phyloP scores from a whole-genome alignment of 2,329 filamentous ascomycete species.

The Macrophomina tecta region DNA sequence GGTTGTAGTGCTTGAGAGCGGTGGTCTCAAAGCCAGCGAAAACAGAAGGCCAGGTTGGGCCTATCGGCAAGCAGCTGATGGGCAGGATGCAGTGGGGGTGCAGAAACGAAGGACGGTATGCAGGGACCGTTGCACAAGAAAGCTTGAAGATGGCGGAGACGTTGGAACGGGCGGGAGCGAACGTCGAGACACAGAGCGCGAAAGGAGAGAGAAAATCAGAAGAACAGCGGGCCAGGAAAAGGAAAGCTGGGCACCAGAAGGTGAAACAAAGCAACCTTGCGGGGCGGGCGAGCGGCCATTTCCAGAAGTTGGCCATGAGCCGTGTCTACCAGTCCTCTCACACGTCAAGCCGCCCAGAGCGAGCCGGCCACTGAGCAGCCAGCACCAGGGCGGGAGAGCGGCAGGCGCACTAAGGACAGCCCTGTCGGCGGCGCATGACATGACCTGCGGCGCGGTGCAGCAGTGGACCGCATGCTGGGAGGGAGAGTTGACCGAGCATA shows the following conservation, averaged over 20 bases:
- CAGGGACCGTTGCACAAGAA: conserved; percentile 17
- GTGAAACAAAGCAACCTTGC: not conserved
- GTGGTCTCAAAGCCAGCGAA: conserved; percentile 11
- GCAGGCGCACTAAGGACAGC: conserved; percentile 1
- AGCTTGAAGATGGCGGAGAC: conserved; percentile 3
- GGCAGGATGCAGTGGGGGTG: conserved; percentile 1
- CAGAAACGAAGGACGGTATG: conserved; percentile 22
- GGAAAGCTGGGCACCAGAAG: not conserved
- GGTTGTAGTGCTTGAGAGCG: conserved; percentile 2
- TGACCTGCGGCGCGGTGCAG: not conserved
- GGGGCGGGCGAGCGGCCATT: not conserved
- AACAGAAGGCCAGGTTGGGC: not conserved
- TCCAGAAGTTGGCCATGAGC: conserved; percentile 5
- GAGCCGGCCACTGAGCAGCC: not conserved
- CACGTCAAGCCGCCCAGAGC: not conserved
- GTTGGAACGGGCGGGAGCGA: not conserved
- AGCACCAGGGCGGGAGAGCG: conserved; percentile 13
- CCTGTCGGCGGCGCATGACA: conserved; percentile 17
- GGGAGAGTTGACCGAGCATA: not conserved
- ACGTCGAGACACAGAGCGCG: not conserved
- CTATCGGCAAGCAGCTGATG: conserved; percentile 4
- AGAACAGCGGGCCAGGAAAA: not conserved
- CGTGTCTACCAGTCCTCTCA: not conserved
- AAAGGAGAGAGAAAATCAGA: not conserved
- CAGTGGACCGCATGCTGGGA: not conserved